These are phyloP conservation scores for Sarcodon aspratus DNA, from an alignment of 768 basidiomycete genomes.

Conservation along the genomic window DNA sequence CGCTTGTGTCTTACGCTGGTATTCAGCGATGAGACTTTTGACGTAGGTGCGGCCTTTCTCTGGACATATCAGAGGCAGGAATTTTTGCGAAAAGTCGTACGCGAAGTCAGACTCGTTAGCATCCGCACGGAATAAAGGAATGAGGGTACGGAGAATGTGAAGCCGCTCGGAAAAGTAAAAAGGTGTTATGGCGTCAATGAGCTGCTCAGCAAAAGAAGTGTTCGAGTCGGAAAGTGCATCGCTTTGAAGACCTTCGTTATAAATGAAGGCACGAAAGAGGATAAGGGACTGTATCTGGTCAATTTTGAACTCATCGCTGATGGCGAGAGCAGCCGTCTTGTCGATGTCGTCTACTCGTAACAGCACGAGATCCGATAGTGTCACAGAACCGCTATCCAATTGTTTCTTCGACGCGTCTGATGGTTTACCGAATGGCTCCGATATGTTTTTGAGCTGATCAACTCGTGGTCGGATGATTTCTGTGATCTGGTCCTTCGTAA, in stretches of 20 bases:
- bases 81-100: slow-evolving; percentile 38
- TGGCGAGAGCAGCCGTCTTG: slow-evolving; percentile 57
- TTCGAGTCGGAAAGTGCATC: slow-evolving; percentile 32
- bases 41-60: slow-evolving; percentile 52
- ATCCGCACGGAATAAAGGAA: slow-evolving; percentile 65
- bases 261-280: slow-evolving; percentile 66
- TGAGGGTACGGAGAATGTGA: slow-evolving; percentile 52
- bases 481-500: slow-evolving; percentile 44
- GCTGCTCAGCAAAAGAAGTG: slow-evolving; percentile 37
- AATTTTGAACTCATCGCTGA: slow-evolving; percentile 64
- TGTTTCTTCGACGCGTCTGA: slow-evolving; percentile 54
- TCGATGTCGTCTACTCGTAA: slow-evolving; percentile 56
- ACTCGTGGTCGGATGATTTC: slow-evolving; percentile 49
- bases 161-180: slow-evolving; percentile 81
- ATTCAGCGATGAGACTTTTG: slow-evolving; percentile 46
- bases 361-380: slow-evolving; percentile 52
- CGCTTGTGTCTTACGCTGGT: slow-evolving; percentile 41
- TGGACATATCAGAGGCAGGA: slow-evolving; percentile 49
- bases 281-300: slow-evolving; percentile 74
- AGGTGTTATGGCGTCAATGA: slow-evolving; percentile 61
- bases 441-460: slow-evolving; percentile 41
- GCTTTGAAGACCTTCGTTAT: slow-evolving; percentile 61
- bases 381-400: slow-evolving; percentile 57
- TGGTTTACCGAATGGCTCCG: slow-evolving; percentile 61
- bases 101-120: slow-evolving; percentile 45